Percentiles rank a stretch among this genome's conserved stretches.
Conservation (phyloP, 768 basidiomycete species). For the Podaxis mareebaensis region DNA sequence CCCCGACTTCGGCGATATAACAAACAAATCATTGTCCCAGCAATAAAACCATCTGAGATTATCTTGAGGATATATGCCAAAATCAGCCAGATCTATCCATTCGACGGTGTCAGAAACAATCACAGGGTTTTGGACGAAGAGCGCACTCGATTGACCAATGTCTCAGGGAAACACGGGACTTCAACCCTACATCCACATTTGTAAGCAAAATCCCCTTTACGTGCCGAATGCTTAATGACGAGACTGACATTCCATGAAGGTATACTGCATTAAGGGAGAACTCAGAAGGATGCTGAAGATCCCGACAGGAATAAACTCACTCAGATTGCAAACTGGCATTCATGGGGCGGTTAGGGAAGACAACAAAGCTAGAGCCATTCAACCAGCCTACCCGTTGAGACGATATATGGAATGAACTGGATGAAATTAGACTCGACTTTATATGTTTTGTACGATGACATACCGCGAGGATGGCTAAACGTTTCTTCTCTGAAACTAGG, state of each 20-base stretch:
- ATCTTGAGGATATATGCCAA: constrained; percentile 4
- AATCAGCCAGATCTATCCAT: constrained; percentile 2
- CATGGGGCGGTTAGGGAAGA: background rate
- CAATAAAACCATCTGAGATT: constrained; percentile 6
- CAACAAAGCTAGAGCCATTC: background rate
- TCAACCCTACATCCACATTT: background rate
- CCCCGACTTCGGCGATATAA: constrained; percentile 4
- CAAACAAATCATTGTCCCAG: constrained; percentile 1
- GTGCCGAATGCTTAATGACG: background rate
- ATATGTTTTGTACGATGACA: background rate
- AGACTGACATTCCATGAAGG: constrained; percentile 6
- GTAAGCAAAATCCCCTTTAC: background rate
- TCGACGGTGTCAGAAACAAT: background rate
- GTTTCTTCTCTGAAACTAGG: constrained; percentile 5
- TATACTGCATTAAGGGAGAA: background rate
- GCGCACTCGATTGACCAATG: background rate
- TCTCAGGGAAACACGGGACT: background rate
- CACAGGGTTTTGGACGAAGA: background rate
- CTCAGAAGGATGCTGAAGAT: background rate
- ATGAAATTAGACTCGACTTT: too few species aligned
- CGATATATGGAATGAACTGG: constrained; percentile 3
- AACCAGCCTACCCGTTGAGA: background rate
- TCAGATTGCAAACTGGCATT: background rate
- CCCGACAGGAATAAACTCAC: background rate
- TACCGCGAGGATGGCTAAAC: constrained; percentile 2